These are phyloP conservation scores for Hyaloscypha variabilis DNA, from an alignment of 495 filamentous ascomycete genomes.

Conservation along the genomic window DNA sequence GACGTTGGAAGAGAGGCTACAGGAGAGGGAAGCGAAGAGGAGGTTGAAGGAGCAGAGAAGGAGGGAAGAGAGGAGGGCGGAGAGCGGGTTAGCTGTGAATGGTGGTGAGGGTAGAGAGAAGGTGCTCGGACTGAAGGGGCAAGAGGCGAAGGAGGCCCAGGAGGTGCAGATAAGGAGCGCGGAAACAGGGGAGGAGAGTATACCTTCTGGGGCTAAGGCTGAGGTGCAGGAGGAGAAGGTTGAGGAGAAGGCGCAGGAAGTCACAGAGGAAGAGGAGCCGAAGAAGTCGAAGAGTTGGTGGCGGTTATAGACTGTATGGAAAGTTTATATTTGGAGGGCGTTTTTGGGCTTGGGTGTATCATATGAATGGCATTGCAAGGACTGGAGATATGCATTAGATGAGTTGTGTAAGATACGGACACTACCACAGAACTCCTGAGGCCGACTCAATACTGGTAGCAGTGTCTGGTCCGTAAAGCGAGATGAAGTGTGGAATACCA, in stretches of 20 bases:
- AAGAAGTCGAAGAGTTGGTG: not conserved
- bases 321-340: conserved; percentile 5
- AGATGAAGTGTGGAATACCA: not conserved
- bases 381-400: not conserved
- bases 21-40: conserved; percentile 48
- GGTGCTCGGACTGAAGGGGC: not conserved
- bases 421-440: not conserved
- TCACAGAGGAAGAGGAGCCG: not conserved
- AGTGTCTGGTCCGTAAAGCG: not conserved
- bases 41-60: conserved; percentile 52
- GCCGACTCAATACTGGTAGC: too few species aligned
- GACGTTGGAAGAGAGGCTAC: conserved; percentile 62
- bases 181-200: not conserved
- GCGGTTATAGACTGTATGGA: not conserved
- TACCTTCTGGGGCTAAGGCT: too few species aligned
- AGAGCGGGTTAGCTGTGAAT: not conserved
- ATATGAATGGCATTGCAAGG: conserved; percentile 4
- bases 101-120: not conserved
- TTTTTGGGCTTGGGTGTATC: conserved; percentile 4
- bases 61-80: conserved; percentile 35
- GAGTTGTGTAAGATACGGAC: not conserved
- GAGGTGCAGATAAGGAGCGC: not conserved
- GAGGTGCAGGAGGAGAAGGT: not conserved
- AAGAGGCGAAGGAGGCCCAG: not conserved
- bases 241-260: not conserved